phyloP scores from a whole-genome alignment of 2,329 filamentous ascomycete genomes.

The Cladosporium sp. region DNA sequence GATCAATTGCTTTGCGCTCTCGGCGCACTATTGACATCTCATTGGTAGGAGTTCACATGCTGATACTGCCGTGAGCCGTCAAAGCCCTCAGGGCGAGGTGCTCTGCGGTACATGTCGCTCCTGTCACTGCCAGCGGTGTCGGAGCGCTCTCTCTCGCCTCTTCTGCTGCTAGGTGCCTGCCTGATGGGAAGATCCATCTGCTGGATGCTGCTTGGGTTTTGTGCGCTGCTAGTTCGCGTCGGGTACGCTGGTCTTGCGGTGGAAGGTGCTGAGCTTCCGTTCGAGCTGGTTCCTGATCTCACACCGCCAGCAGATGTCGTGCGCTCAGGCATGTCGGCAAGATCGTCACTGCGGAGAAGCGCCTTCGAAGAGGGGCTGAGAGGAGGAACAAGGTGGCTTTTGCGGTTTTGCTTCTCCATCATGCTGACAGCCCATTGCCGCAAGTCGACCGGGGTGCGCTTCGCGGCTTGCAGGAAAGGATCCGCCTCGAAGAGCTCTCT shows the following conservation, averaged over 20 bases:
- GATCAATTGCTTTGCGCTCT: too few species aligned
- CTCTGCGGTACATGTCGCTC: slow-evolving; percentile 23
- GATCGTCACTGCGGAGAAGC: slow-evolving; percentile 54
- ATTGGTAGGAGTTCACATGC: slow-evolving; percentile 12
- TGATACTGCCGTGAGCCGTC: slow-evolving; percentile 10
- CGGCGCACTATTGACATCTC: not conserved
- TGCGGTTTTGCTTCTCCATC: slow-evolving; percentile 93
- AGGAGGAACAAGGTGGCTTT: slow-evolving; percentile 83
- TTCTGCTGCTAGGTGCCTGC: slow-evolving; percentile 32
- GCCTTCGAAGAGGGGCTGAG: slow-evolving; percentile 74
- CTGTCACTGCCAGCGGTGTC: slow-evolving; percentile 27
- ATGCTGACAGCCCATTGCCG: slow-evolving; percentile 89
- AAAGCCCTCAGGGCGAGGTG: slow-evolving; percentile 13
- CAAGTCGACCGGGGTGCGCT: slow-evolving; percentile 91
- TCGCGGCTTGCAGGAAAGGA: slow-evolving; percentile 91
- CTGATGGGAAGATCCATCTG: slow-evolving; percentile 44
- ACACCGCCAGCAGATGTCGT: slow-evolving; percentile 30
- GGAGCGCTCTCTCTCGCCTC: slow-evolving; percentile 21
- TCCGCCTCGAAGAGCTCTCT: slow-evolving; percentile 91
- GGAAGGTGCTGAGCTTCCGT: slow-evolving; percentile 18
- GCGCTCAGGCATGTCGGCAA: slow-evolving; percentile 17
- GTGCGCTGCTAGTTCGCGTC: slow-evolving; percentile 39
- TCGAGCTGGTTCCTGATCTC: slow-evolving; percentile 20
- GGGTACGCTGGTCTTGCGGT: slow-evolving; percentile 39
- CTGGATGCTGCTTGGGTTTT: slow-evolving; percentile 23